Conservation (phyloP, 179 eudicot genomes). For the Silene coronaria region DNA sequence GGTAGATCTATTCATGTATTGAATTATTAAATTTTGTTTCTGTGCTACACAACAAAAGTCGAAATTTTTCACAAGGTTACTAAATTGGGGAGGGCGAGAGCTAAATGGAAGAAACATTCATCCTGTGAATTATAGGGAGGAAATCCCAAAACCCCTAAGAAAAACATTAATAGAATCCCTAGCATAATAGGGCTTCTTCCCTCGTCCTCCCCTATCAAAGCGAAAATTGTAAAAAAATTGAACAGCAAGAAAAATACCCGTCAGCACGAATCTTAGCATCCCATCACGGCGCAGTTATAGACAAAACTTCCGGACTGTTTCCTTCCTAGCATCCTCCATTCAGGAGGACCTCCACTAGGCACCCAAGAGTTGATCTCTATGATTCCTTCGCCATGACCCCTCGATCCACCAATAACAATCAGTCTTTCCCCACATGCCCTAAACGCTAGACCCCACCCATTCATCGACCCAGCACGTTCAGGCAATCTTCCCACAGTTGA, state of each 20-base stretch:
- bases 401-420: conserved; percentile 74
- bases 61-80: conserved; percentile 30
- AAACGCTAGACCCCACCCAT: conserved; percentile 90
- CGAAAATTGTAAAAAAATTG: conserved; percentile 20
- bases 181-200: conserved; percentile 37
- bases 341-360: conserved; percentile 68
- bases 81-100: conserved; percentile 26
- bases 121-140: conserved; percentile 24
- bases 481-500: conserved; percentile 63
- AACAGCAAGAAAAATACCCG: conserved; percentile 39
- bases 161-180: conserved; percentile 42
- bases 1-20: conserved; percentile 37
- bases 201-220: conserved; percentile 27
- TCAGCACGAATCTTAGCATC: conserved; percentile 63
- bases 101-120: conserved; percentile 26
- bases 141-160: conserved; percentile 35
- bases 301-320: conserved; percentile 77
- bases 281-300: conserved; percentile 95
- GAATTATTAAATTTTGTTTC: conserved; percentile 52
- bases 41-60: conserved; percentile 32
- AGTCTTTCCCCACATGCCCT: conserved; percentile 75
- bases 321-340: conserved; percentile 62
- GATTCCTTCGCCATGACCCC: conserved; percentile 51
- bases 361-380: conserved; percentile 81
- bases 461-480: conserved; percentile 71